phyloP scores from a whole-genome alignment of 2,329 filamentous ascomycete species.

The Monascus ruber region DNA sequence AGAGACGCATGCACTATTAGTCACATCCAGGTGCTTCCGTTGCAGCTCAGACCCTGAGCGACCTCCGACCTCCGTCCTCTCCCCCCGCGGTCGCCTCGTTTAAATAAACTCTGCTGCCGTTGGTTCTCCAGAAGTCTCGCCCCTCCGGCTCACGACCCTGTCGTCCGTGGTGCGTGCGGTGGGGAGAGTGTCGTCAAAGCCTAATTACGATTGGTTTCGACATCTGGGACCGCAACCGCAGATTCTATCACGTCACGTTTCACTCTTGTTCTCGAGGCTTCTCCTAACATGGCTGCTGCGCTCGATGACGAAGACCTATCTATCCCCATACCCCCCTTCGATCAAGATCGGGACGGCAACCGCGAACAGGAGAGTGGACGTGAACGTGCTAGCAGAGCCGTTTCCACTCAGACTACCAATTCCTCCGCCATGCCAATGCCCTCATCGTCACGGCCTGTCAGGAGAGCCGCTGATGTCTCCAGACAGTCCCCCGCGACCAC shows the following conservation, averaged over 20 bases:
- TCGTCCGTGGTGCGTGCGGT: too few relatives aligned
- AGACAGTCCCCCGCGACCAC: constrained; percentile 36
- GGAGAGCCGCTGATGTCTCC: constrained; percentile 14
- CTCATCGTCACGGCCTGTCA: constrained; percentile 22
- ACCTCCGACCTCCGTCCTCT: too few relatives aligned
- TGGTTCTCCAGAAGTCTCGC: too few relatives aligned
- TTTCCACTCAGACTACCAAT: constrained; percentile 13
- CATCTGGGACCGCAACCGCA: constrained; percentile 5
- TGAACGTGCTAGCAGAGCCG: constrained; percentile 11
- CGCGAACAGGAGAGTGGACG: constrained; percentile 8
- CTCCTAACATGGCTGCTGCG: constrained; percentile 26
- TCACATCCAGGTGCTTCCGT: too few relatives aligned
- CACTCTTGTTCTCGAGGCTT: constrained; percentile 8
- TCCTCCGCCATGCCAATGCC: constrained; percentile 28
- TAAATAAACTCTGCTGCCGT: too few relatives aligned
- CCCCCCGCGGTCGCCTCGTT: too few relatives aligned
- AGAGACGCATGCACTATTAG: too few relatives aligned
- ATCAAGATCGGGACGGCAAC: constrained; percentile 12
- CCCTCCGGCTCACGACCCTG: too few relatives aligned
- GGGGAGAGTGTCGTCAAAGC: too few relatives aligned
- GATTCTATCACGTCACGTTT: constrained; percentile 29
- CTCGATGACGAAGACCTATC: constrained; percentile 77
- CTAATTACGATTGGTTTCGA: not conserved
- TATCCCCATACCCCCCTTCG: constrained; percentile 48
- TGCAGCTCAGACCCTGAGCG: too few relatives aligned